phyloP scores from a whole-genome alignment of 2,329 filamentous ascomycete species.

The Curvularia sp. region DNA sequence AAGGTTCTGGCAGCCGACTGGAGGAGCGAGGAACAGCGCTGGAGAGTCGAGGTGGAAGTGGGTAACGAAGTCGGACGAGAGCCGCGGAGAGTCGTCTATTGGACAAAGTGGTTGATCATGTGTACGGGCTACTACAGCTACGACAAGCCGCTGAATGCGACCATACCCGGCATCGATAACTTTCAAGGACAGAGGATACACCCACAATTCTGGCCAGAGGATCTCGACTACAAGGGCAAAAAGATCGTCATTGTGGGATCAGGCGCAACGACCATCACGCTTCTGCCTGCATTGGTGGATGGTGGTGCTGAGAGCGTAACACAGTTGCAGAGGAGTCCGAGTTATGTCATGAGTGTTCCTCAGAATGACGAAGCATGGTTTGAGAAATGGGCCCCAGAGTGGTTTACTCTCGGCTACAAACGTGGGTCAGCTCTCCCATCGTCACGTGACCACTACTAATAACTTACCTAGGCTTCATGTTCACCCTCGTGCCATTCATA shows the following conservation, averaged over 20 bases:
- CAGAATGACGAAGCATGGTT: slow-evolving; percentile 49
- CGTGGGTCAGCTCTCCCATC: slow-evolving; percentile 42
- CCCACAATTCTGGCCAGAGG: slow-evolving; percentile 78
- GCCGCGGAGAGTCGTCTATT: slow-evolving; percentile 46
- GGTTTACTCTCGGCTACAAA: slow-evolving; percentile 56
- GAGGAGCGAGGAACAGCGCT: slow-evolving; percentile 58
- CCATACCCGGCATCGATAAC: slow-evolving; percentile 70
- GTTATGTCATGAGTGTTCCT: slow-evolving; percentile 63
- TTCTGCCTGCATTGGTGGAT: slow-evolving; percentile 73
- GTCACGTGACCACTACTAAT: background rate
- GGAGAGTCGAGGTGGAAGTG: slow-evolving; percentile 50
- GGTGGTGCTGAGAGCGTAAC: slow-evolving; percentile 70
- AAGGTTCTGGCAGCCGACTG: slow-evolving; percentile 53
- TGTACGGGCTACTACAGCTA: slow-evolving; percentile 79
- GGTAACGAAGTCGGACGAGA: slow-evolving; percentile 31
- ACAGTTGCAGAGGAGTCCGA: slow-evolving; percentile 81
- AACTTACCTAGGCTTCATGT: slow-evolving; percentile 51
- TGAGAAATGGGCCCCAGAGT: slow-evolving; percentile 54
- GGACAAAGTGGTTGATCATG: slow-evolving; percentile 61
- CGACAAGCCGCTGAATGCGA: slow-evolving; percentile 63
- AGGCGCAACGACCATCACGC: slow-evolving; percentile 80
- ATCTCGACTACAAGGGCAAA: slow-evolving; percentile 70
- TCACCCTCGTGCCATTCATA: slow-evolving; percentile 57
- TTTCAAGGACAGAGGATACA: slow-evolving; percentile 71
- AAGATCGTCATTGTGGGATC: slow-evolving; percentile 75